These are phyloP conservation scores for Botryotinia globosa DNA, from an alignment of 2,329 filamentous ascomycete species.

Conservation along the genomic window DNA sequence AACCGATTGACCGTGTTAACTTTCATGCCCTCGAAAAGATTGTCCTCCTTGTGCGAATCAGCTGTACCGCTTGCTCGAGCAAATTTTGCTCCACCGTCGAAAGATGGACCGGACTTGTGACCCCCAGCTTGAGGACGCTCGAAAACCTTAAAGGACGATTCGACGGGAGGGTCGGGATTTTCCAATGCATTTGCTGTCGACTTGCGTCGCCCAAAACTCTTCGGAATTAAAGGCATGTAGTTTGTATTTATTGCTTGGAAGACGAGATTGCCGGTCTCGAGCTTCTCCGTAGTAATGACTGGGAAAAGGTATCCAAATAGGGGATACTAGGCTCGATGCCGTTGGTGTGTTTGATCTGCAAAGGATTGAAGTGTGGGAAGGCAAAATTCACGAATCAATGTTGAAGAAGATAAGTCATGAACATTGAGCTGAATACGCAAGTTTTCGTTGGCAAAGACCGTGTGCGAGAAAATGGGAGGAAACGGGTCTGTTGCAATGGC, in stretches of 20 bases:
- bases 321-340: conserved; percentile 3
- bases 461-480: conserved; percentile 27
- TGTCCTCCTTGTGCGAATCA: conserved; percentile 36
- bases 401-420: conserved; percentile 1
- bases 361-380: conserved; percentile 9
- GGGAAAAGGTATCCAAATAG: conserved; percentile 7
- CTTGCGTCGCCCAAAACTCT: conserved; percentile 39
- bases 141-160: conserved; percentile 39
- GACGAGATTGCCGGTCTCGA: conserved; percentile 18
- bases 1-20: conserved; percentile 37
- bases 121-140: conserved; percentile 31
- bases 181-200: conserved; percentile 37
- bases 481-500: conserved; percentile 30
- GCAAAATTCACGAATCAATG: neutral
- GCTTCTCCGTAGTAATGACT: conserved; percentile 15
- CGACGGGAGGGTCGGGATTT: conserved; percentile 27
- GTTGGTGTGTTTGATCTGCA: conserved; percentile 1
- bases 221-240: conserved; percentile 41
- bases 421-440: conserved; percentile 11
- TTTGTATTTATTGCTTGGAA: conserved; percentile 24
- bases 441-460: conserved; percentile 9
- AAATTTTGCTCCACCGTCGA: conserved; percentile 38
- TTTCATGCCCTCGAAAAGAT: conserved; percentile 37
- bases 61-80: conserved; percentile 25
- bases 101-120: conserved; percentile 31